These are phyloP conservation scores for Microcera coccophila DNA, from an alignment of 2,329 filamentous ascomycete genomes.

Conservation along the genomic window DNA sequence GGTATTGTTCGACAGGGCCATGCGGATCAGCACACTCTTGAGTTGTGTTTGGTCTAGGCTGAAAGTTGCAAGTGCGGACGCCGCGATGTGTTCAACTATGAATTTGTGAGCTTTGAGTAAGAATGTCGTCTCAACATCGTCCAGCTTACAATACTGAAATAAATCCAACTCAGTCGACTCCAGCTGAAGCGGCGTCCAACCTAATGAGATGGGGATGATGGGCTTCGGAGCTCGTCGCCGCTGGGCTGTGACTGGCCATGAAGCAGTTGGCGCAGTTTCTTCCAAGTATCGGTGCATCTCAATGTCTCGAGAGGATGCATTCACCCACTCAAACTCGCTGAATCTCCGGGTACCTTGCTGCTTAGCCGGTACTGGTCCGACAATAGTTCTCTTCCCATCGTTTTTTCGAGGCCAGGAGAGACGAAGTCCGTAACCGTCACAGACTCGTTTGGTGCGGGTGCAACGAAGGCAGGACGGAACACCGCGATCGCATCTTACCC, in stretches of 20 bases:
- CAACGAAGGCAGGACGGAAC: constrained; percentile 1
- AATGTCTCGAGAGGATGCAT: constrained; percentile 12
- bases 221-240: fast-evolving
- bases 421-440: constrained; percentile 6
- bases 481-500: constrained; percentile 2
- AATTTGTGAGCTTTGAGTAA: neutral
- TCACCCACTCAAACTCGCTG: constrained; percentile 8
- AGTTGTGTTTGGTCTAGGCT: constrained; percentile 10
- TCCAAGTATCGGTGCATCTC: constrained; percentile 8
- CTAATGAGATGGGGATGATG: fast-evolving
- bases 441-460: neutral
- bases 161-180: constrained; percentile 7
- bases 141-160: constrained; percentile 19
- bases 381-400: constrained; percentile 2
- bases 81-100: constrained; percentile 15
- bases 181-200: constrained; percentile 11
- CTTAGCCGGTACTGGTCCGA: neutral
- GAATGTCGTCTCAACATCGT: fast-evolving
- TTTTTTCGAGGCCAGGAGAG: constrained; percentile 6
- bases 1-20: constrained; percentile 9
- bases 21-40: constrained; percentile 10
- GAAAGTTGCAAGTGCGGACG: constrained; percentile 13
- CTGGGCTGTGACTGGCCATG: neutral
- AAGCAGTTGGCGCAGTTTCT: neutral
- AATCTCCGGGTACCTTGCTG: neutral